Base-by-base conservation (phyloP, 2,329 filamentous ascomycete genomes). In the Boeremia lycopersici region DNA sequence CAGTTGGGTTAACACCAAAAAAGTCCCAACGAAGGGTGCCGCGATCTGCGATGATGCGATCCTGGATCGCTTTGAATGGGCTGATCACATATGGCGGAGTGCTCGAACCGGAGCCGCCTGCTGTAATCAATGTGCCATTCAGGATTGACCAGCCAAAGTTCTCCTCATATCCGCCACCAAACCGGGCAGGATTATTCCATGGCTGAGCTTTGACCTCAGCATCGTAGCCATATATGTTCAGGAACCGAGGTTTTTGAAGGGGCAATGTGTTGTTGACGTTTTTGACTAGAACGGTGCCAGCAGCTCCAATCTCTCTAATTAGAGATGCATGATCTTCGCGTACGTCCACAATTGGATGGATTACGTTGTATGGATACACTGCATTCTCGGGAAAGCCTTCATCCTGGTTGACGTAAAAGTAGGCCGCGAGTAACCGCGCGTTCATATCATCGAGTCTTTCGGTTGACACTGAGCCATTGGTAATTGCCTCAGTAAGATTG, bases 341-440 rank as follows among this genome's bases (percentile, higher is more conserved):
- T 2, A 78, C 76, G 35, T 79, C 76, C 26, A 77, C 70, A 44
- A 91, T 83, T 55, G 70, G 55, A 38, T 70, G 68, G 25, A 65
- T 43, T 1, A 63, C 54, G 11, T 62, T 59, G 48, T 66, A 63
- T 11, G 64, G 60, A 31, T 63, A 68, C 10, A 70, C 61, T 3
- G 59, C 58, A 13, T 62, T 59, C 7, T 64, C 61, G 1, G 69
- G 67, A 23, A 60, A 74, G 51, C 71, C 67, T 40, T 77, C 67
- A n/a, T 75, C 67, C 15, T 78, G 70, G 19, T 72, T 71, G 81
- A 72, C 60, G 28, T 65, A 61, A 38, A 67, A 71, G 39, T 57
- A 64, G 1, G 66, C 59, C 7, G 69, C 69, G 9, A 73, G 56
- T 3, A 71, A 42, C 34, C 70, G 54, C 2, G 64, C 65, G 31